Conservation (phyloP, 129 eudicot species). For the Calendula officinalis region DNA sequence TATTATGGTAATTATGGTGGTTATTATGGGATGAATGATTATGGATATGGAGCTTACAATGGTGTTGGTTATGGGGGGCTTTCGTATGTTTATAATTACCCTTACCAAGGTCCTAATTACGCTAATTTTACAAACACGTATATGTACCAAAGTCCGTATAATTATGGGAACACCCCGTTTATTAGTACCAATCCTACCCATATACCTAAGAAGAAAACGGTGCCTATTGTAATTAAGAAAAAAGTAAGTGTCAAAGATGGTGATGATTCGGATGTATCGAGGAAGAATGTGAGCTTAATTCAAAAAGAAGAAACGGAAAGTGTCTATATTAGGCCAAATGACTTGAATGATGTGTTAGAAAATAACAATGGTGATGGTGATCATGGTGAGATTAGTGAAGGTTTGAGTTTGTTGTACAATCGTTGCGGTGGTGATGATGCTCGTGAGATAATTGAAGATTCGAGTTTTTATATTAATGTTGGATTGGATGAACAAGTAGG, state of each 20-base stretch:
- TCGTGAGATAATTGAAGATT: conserved; percentile 3
- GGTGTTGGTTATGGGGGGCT: conserved; percentile 19
- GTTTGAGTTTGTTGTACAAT: background rate
- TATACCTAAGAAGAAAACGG: background rate
- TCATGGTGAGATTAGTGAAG: conserved; percentile 9
- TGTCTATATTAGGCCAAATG: background rate
- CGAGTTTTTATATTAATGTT: conserved; percentile 2
- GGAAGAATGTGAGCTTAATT: background rate
- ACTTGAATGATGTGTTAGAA: conserved; percentile 1
- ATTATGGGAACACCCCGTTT: conserved; percentile 6
- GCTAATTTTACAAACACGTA: background rate
- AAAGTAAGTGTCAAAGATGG: background rate
- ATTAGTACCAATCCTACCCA: background rate
- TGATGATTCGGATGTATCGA: conserved; percentile 4
- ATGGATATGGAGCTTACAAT: conserved; percentile 13
- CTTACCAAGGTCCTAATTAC: conserved; percentile 4
- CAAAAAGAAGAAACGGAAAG: background rate
- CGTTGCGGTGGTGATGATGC: background rate
- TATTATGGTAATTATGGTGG: conserved; percentile 15
- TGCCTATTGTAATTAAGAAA: conserved; percentile 1
- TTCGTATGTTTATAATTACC: conserved; percentile 15
- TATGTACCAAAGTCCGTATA: background rate
- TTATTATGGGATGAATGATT: conserved; percentile 14
- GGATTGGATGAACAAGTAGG: conserved; percentile 8
- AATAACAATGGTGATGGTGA: conserved; percentile 14